phyloP scores from a whole-genome alignment of 345 rosid species.

The Arabis alpina region DNA sequence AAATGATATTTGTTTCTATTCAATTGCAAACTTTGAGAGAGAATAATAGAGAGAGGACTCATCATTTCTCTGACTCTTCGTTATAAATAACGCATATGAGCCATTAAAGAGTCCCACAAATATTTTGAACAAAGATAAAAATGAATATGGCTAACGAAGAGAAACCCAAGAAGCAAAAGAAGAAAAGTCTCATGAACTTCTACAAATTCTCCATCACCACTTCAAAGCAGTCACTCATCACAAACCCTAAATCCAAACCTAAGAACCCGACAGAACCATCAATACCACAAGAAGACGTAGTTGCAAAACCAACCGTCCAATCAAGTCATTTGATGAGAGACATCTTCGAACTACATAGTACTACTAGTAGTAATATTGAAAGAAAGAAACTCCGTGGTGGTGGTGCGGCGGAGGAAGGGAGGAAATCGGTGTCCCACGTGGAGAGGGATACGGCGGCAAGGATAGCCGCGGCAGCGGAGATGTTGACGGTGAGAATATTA shows the following conservation, averaged over 20 bases:
- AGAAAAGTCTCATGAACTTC: constrained; percentile 48
- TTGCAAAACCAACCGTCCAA: constrained; percentile 21
- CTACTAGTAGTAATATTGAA: constrained; percentile 29
- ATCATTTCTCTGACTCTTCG: constrained; percentile 31
- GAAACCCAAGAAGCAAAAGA: constrained; percentile 49
- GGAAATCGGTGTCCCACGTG: constrained; percentile 82
- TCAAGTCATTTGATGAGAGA: constrained; percentile 18
- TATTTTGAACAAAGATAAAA: not conserved
- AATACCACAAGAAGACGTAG: constrained; percentile 25
- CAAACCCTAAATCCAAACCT: constrained; percentile 30
- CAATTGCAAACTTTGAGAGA: constrained; percentile 24
- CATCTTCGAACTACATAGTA: constrained; percentile 38
- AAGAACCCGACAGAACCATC: constrained; percentile 24
- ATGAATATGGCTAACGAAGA: constrained; percentile 42
- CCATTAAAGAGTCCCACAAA: constrained; percentile 31
- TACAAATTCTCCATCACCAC: constrained; percentile 36
- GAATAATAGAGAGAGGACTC: constrained; percentile 35
- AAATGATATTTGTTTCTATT: not conserved
- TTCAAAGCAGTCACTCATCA: constrained; percentile 20
- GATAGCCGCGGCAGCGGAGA: constrained; percentile 61
- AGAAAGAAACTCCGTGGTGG: constrained; percentile 34
- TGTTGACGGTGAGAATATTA: constrained; percentile 83
- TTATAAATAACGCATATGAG: constrained; percentile 37
- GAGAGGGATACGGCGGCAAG: constrained; percentile 68
- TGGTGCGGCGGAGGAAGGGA: constrained; percentile 53